Base-by-base conservation (phyloP, 169 alveolate species). In the Plasmodium blacklocki region DNA sequence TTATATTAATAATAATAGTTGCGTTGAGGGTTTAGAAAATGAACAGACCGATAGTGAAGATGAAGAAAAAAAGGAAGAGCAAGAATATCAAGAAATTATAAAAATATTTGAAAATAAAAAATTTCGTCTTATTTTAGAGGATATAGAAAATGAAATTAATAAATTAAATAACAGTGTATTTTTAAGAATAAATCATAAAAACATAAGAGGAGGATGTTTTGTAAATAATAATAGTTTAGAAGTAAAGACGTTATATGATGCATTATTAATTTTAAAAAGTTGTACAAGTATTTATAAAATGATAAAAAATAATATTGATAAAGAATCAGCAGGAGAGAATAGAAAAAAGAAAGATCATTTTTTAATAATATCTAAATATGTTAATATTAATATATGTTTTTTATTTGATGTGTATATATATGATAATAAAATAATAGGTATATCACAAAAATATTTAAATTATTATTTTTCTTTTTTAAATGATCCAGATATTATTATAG, bases 381-480 rank as follows among this genome's bases (percentile, higher is more conserved):
- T 80, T 18, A 67, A 67, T 80, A 59, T 80, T n/a, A 80, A 80
- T 60, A 56, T 80, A 45, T 67, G 90, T 26, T 80, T 68, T 49
- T 18, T 80, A 15, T 80, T 80, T 60, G 90, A 80, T 50, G 90
- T 62, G 9, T 80, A 80, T 56, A 15, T 80, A 11, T 80, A 67
- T 80, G 18, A 58, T 49, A 80, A 67, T 58, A 50, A 23, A 1
- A 32, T 80, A 32, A 49, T 80, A 47, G 72, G 73, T 43, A 59
- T 80, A n/a, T 67, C 90, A 32, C 90, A 80, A 23, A 80, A 80
- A 67, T 67, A 71, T 54, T 62, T 80, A 18, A 80, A 80, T 56
- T 68, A 80, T 54, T 80, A 45, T 71, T 80, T 80, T 59, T 8
- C 26, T 12, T 80, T 80, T 39, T 19, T 80, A 2, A 52, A 62